Base-by-base conservation (phyloP, 176 grass and related monocot genomes). In the Cenchrus fungigraminus region DNA sequence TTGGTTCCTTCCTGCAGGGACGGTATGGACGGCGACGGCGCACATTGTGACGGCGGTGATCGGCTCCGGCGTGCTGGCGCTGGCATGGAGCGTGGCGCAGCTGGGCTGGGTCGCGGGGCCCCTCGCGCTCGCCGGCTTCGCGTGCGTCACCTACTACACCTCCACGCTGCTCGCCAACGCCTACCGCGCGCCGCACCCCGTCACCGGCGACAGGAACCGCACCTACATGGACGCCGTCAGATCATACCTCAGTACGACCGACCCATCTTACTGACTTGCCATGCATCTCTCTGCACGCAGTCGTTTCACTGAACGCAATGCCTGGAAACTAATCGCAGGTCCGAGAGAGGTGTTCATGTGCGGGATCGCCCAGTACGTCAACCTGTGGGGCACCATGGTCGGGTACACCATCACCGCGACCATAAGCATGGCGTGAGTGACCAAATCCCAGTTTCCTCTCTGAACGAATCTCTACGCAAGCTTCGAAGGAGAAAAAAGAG, bases 1-100 rank as follows among this genome's bases (percentile, higher is more conserved):
- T 54, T 52, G 2, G 49, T 40, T 37, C 58, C 9, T 32, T 2
- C 2, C 31, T 2, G 31, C 72, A 98, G 91, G 93, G 55, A 95
- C 87, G 17, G 68, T 95, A 85, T 98, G 90, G 92, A 98, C 95
- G 29, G 95, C 89, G 71, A 87, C 84, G 53, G 82, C 95, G 57
- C 95, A 98, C 92, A 95, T 98, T 86, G 92, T 98, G 34, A 93
- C 95, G 51, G 95, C 92, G 12, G 92, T 98, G 82, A 91, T 98
- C 83, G 95, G 95, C n/a, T 98, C 95, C 85, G 95, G 95, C 87
- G 95, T 98, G 84, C 89, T 98, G 74, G 89, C 95, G 51, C 91
- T 98, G 64, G 87, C 95, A 10, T 98, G 95, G 95, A 94, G 92
- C 73, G 91, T 98, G 54, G 95, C 95, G 40, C 92, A 98, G 83